Percentiles rank a stretch among this genome's conserved stretches.
Evolutionary conservation across 345 rosid species (phyloP).

Genomic region (Eucalyptus curtisii): DNA sequence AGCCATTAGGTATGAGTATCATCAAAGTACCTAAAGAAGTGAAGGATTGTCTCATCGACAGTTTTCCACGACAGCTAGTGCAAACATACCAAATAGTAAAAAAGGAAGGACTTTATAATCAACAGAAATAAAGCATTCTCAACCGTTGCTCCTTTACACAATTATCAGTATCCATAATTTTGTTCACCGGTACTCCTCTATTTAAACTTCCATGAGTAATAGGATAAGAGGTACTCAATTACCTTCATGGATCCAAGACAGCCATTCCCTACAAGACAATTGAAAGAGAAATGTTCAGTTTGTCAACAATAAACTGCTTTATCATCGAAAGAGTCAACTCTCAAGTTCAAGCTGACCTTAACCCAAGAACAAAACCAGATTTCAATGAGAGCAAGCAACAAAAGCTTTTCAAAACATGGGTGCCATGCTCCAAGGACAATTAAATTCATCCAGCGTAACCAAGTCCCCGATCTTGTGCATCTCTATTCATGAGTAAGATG

Average conservation of each 20-base stretch:
- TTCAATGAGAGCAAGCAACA: neutral
- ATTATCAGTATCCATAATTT: neutral
- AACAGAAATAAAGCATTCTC: neutral
- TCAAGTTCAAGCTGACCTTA: neutral
- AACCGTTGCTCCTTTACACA: neutral
- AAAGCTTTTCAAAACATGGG: neutral
- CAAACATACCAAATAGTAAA: neutral
- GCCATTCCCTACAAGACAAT: conserved; percentile 72
- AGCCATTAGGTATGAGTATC: neutral
- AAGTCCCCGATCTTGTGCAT: neutral
- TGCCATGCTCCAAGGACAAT: neutral
- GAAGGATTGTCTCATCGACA: neutral
- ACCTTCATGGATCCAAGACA: conserved; percentile 94
- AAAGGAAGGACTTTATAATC: neutral
- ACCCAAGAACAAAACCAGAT: neutral
- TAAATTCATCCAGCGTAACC: neutral
- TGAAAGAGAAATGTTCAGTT: neutral
- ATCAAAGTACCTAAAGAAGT: neutral
- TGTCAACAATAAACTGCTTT: neutral
- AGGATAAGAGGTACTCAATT: neutral
- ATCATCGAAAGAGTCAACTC: neutral
- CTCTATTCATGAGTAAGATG: no score
- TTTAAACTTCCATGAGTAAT: neutral
- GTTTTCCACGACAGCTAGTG: neutral
- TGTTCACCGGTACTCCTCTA: neutral